Base-by-base conservation (phyloP, 495 filamentous ascomycete genomes). In the Clavariopsis aquatica region DNA sequence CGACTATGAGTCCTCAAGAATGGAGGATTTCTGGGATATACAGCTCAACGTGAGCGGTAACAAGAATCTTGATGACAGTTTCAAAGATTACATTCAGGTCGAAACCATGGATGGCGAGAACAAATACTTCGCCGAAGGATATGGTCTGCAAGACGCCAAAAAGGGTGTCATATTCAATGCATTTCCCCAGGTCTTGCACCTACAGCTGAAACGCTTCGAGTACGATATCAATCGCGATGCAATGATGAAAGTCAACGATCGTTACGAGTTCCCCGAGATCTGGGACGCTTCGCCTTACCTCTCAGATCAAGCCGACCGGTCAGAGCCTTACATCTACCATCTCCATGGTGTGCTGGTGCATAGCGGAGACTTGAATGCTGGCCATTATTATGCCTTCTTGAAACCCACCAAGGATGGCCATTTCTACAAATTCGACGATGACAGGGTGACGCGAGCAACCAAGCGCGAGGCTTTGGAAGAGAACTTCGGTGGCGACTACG, bases 221-320 rank as follows among this genome's bases (percentile, higher is more conserved):
- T 99, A 99, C 73, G 93, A 99, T 77, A 85, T 97, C 65, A 87
- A 96, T 49, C 87, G 89, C 53, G 92, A 97, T 74, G 92, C 90
- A 23, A 96, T 96, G 94, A 96, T 93, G 86, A 99, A 99, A 78
- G 89, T 99, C 72, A 98, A 99, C 73, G 94, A 98, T 72, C 89
- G 93, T 51, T 96, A 96, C 75, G 94, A 96, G 63, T 99, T 97
- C 74, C 94, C 94, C 5, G 91, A 97, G 71, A 83, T 89, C 67
- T 95, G 95, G 71, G 92, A 99, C 76, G 90, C 93, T 6, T 78
- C 86, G 4, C 91, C 89, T 10, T 99, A 96, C 72, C 85, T 99
- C 19, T 89, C 91, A 52, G 85, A 89, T 19, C 87, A 91, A 36
- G 93, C 92, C 12, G 94, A 98, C 70, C 88, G 79, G 70, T 93